phyloP scores from a whole-genome alignment of 495 filamentous ascomycete species.

The Chlorociboria aeruginascens region DNA sequence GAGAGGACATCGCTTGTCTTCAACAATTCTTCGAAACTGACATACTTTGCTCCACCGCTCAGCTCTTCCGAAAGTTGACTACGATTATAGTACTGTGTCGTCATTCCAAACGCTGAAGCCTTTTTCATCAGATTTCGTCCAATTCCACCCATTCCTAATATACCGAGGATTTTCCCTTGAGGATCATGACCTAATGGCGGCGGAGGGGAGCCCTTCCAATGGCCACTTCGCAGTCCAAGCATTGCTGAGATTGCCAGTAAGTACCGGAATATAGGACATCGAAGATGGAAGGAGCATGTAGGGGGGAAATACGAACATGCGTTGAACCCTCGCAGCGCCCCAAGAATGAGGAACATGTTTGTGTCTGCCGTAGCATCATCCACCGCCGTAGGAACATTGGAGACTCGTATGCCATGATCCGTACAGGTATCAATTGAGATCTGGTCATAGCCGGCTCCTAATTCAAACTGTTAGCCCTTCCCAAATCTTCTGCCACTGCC shows the following conservation, averaged over 20 bases:
- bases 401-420: slow-evolving; percentile 50
- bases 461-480: neutral
- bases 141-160: slow-evolving; percentile 83
- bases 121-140: slow-evolving; percentile 62
- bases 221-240: slow-evolving; percentile 22
- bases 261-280: slow-evolving; percentile 22
- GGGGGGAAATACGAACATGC: neutral
- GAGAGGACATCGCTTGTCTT: slow-evolving; percentile 60
- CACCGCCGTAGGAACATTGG: slow-evolving; percentile 70
- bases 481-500: slow-evolving; percentile 12
- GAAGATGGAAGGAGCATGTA: neutral
- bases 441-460: slow-evolving; percentile 73
- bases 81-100: slow-evolving; percentile 32
- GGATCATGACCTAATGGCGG: slow-evolving; percentile 51
- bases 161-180: slow-evolving; percentile 51
- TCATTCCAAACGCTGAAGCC: slow-evolving; percentile 43
- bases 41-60: slow-evolving; percentile 49
- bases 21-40: slow-evolving; percentile 58
- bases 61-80: slow-evolving; percentile 26
- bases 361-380: slow-evolving; percentile 70
- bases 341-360: slow-evolving; percentile 67
- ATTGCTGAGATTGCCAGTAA: slow-evolving; percentile 18
- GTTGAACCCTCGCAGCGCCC: slow-evolving; percentile 47
- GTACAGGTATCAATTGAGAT: slow-evolving; percentile 62
- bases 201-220: slow-evolving; percentile 45